These are phyloP conservation scores for Cyberlindnera maclurae DNA, from an alignment of 805 yeast species.

Conservation along the genomic window DNA sequence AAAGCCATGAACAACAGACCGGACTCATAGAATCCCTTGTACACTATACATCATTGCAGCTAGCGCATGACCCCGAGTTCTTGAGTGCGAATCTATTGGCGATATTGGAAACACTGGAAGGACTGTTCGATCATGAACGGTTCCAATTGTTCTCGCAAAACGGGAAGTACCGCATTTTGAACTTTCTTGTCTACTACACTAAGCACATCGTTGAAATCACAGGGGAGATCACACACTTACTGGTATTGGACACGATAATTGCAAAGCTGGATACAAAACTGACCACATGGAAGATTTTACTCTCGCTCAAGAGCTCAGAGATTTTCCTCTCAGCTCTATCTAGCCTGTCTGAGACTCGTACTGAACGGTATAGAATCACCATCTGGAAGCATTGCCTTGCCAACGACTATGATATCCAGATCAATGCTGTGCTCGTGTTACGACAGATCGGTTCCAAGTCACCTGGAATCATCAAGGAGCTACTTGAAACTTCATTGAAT, in stretches of 20 bases:
- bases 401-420: slow-evolving; percentile 34
- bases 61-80: slow-evolving; percentile 22
- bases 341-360: slow-evolving; percentile 16
- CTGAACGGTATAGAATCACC: slow-evolving; percentile 21
- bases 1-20: slow-evolving; percentile 19
- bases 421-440: slow-evolving; percentile 32
- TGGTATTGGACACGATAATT: slow-evolving; percentile 23
- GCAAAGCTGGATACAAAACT: slow-evolving; percentile 8
- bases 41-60: slow-evolving; percentile 27
- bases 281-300: slow-evolving; percentile 8
- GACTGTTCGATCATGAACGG: slow-evolving; percentile 24
- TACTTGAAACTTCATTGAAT: slow-evolving; percentile 28
- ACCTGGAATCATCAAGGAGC: slow-evolving; percentile 30
- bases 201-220: slow-evolving; percentile 19
- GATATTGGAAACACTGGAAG: slow-evolving; percentile 20
- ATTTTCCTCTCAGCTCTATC: slow-evolving; percentile 26
- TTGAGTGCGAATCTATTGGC: slow-evolving; percentile 23
- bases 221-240: slow-evolving; percentile 29
- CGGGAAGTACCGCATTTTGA: slow-evolving; percentile 12
- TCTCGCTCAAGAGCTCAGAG: slow-evolving; percentile 19
- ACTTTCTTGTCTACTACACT: slow-evolving; percentile 21
- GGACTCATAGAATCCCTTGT: slow-evolving; percentile 31
- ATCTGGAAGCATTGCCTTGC: slow-evolving; percentile 32
- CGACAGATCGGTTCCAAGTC: slow-evolving; percentile 26
- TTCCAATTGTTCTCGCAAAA: slow-evolving; percentile 16